Evolutionary conservation across 2,329 filamentous ascomycete genomes (phyloP).

Genomic region (Coleophoma eucalyptorum): DNA sequence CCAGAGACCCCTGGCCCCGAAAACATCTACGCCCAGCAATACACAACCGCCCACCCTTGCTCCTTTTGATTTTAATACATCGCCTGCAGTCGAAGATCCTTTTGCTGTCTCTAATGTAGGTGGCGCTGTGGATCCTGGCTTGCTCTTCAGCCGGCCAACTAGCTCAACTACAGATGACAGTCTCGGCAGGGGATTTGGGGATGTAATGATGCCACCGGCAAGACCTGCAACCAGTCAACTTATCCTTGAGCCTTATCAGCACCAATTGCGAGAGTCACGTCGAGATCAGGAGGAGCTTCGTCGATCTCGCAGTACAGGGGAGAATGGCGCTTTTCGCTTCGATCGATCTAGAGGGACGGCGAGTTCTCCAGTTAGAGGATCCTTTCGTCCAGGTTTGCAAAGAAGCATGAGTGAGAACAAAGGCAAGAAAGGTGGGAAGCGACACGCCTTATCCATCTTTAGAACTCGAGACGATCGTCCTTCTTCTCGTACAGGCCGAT

Average conservation of each 20-base stretch:
- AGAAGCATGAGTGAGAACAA: slow-evolving; percentile 25
- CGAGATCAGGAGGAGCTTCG: slow-evolving; percentile 25
- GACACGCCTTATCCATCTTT: slow-evolving; percentile 2
- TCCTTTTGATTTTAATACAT: slow-evolving; percentile 33
- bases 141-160: slow-evolving; percentile 45
- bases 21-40: slow-evolving; percentile 14
- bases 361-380: slow-evolving; percentile 26
- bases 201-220: slow-evolving; percentile 17
- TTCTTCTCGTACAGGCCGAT: slow-evolving; percentile 18
- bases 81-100: slow-evolving; percentile 40
- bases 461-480: slow-evolving; percentile 14
- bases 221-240: slow-evolving; percentile 23
- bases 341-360: slow-evolving; percentile 22
- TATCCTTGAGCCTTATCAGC: slow-evolving; percentile 25
- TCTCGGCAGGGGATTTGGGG: slow-evolving; percentile 17
- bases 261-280: slow-evolving; percentile 24
- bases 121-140: slow-evolving; percentile 54
- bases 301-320: slow-evolving; percentile 18
- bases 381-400: slow-evolving; percentile 19
- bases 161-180: slow-evolving; percentile 26
- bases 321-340: slow-evolving; percentile 13
- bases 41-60: slow-evolving; percentile 38
- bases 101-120: slow-evolving; percentile 44
- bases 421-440: slow-evolving; percentile 18
- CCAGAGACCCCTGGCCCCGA: slow-evolving; percentile 44